phyloP scores from a whole-genome alignment of 2,329 filamentous ascomycete species.

The Cytospora paraplurivora region DNA sequence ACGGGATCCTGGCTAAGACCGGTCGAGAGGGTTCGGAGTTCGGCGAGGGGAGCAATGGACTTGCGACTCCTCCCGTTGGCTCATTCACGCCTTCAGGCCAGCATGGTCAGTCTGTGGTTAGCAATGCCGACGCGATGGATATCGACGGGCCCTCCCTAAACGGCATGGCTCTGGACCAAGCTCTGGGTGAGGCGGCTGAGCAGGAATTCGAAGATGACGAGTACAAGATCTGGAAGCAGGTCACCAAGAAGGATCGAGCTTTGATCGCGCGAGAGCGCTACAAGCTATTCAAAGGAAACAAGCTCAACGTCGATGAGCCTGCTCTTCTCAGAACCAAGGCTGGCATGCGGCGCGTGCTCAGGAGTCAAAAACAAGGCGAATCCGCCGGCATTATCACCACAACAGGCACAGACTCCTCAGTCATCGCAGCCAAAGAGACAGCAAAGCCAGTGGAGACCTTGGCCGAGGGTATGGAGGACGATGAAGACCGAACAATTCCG shows the following conservation, averaged over 20 bases:
- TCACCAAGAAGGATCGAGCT: constrained; percentile 94
- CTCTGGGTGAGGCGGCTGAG: constrained; percentile 67
- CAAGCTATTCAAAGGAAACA: constrained; percentile 81
- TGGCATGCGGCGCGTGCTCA: constrained; percentile 86
- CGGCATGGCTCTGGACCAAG: constrained; percentile 63
- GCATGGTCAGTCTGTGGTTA: constrained; percentile 39
- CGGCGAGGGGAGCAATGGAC: constrained; percentile 80
- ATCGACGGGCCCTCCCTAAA: constrained; percentile 76
- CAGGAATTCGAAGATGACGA: constrained; percentile 89
- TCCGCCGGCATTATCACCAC: constrained; percentile 46
- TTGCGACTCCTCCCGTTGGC: constrained; percentile 75
- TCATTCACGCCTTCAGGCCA: constrained; percentile 34
- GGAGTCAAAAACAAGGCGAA: constrained; percentile 72
- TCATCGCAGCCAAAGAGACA: constrained; percentile 51
- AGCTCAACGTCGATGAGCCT: constrained; percentile 83
- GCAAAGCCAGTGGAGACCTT: constrained; percentile 69
- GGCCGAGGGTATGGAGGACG: constrained; percentile 91
- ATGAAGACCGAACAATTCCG: constrained; percentile 80
- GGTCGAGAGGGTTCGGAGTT: constrained; percentile 74
- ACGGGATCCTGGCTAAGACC: constrained; percentile 60
- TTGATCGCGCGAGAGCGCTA: constrained; percentile 82
- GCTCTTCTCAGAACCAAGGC: constrained; percentile 82
- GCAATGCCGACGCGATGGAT: constrained; percentile 84
- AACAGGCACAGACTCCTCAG: constrained; percentile 46
- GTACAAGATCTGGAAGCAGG: constrained; percentile 98